Evolutionary conservation across 2,329 filamentous ascomycete species (phyloP), one percentile per base, ranked within the genome.

Genomic region (Exophiala mesophila): DNA sequence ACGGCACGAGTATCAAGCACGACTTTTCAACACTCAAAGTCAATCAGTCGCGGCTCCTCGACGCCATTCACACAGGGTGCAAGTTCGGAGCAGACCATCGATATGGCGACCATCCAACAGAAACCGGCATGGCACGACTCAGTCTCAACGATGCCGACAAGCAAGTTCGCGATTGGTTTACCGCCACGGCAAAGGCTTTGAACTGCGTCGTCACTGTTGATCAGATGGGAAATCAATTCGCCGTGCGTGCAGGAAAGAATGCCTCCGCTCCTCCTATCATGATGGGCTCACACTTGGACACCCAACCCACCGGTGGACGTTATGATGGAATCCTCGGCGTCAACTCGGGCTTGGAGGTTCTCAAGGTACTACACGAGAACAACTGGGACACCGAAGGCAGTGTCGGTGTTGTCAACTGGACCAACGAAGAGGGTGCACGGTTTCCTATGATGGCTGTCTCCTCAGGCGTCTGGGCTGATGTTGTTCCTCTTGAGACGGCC

Each of bases 221-320:
- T 58, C 69, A 77, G 18, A 88, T 90, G 77, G 85, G 85, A 15
- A 92, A 90, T 53, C 84, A 83, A 47, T 92, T 90, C 58, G 83
- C 85, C 1, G 70, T 86, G 3, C 74, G 82, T 2, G 75, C 79
- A 3, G 85, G 85, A 1, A 65, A 74, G 42, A 64, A 65, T 38
- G 66, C 71, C 13, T 69, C 76, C 18, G 75, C 76, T 2, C 70
- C 77, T 6, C 74, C 83, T 1, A 84, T 81, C 1, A 85, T 79
- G 49, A 82, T 78, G 19, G 84, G 84, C 2, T 83, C 78, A 5
- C 84, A 88, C 59, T 59, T 83, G 2, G 80, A 83, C 20, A 53
- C 50, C 13, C 50, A 53, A 33, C 50, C 50, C 6, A 53, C 50
- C 0, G 83, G 82, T 1, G 83, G 82, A 0, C 66, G 82, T 26